Evolutionary conservation across 2,329 filamentous ascomycete genomes (phyloP), one percentile per base, ranked within the genome.

Genomic region (Didymella glomerata): DNA sequence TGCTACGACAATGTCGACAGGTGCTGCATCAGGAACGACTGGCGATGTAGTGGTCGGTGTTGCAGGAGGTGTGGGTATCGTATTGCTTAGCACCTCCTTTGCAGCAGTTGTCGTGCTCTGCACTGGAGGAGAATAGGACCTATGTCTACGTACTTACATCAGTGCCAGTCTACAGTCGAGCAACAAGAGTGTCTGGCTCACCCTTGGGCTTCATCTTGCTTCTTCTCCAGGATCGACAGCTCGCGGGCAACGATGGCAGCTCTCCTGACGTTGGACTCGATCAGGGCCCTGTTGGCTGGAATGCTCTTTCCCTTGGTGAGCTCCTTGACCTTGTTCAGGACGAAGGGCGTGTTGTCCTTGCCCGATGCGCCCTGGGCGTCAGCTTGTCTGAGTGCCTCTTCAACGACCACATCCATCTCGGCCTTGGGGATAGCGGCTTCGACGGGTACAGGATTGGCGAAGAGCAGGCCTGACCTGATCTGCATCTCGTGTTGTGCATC

Each of bases 381-480:
- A 5, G 76, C 73, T 64, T 78, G 71, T 28, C 67, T 62, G 22
- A 81, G 69, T 41, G 78, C 76, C 49, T 80, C 76, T 20, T 74
- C 71, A 41, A 82, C 78, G 24, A 80, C 67, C 1, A 71, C 32
- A 38, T 79, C 69, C 65, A 80, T 77, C 20, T 76, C 72, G 3
- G 80, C 76, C 57, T 88, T 87, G 1, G 90, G 85, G 48, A 97
- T 89, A 16, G 86, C 89, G 68, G 84, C 81, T 58, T 90, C 82
- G 52, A 85, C 80, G 0, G 93, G 90, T 34, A 97, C 90, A 0
- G 93, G 94, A 73, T 96, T 98, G 55, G 93, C 93, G 72, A 99
- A 93, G 57, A 93, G 81, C 54, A 97, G 79, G 9, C 94, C 95
- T 1, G 91, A 92, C 61, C 88, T 85, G 30, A 97, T 85, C 5